Conservation (phyloP, 176 grass and related monocot species). For the Avena atlantica region DNA sequence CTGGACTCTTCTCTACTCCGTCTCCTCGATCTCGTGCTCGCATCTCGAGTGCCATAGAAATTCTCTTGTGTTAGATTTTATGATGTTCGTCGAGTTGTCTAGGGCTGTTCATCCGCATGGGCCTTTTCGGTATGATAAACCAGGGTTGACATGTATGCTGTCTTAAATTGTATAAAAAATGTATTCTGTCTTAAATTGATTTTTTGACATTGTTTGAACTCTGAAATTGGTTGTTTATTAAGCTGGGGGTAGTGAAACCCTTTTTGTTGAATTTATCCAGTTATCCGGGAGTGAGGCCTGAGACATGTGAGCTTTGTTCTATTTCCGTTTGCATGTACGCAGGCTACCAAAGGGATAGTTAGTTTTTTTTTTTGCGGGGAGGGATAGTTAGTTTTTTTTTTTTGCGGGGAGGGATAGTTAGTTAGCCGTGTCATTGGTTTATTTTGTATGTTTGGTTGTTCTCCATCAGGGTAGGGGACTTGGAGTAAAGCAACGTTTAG, state of each 20-base stretch:
- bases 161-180: no score
- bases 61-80: slow-evolving; percentile 7
- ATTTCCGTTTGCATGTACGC: background rate
- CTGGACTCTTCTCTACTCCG: no score
- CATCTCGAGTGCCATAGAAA: no score
- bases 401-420: background rate
- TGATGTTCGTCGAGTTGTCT: background rate
- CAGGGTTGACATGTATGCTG: background rate
- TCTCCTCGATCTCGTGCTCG: no score
- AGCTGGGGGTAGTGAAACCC: background rate
- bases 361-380: background rate
- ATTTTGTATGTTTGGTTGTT: no score
- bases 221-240: background rate
- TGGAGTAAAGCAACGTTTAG: no score
- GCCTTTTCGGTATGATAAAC: background rate
- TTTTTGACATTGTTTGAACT: no score
- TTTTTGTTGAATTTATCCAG: background rate
- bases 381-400: background rate
- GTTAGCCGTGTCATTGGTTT: background rate
- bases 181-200: background rate
- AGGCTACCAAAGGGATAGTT: background rate
- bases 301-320: background rate
- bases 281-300: background rate
- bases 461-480: no score
- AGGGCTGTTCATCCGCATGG: background rate